These are phyloP conservation scores for Skeletonema grethae DNA, from an alignment of 108 stramenopile species.

Conservation along the genomic window DNA sequence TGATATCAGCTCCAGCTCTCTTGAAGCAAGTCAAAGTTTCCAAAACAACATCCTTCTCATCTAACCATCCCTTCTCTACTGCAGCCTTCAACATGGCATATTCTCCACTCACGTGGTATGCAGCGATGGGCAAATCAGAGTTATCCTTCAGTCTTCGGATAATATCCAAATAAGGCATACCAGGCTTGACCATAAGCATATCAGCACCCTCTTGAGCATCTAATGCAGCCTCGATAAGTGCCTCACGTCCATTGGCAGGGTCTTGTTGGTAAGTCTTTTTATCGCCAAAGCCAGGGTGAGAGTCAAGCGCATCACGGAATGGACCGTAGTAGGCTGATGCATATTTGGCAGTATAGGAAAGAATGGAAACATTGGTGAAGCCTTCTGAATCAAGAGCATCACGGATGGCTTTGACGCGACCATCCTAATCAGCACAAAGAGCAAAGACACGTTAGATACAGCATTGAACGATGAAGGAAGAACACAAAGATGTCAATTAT, in stretches of 20 bases:
- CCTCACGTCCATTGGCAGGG: conserved; percentile 96
- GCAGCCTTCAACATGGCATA: conserved; percentile 99
- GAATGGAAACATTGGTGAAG: conserved; percentile 97
- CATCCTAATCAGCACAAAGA: conserved; percentile 72
- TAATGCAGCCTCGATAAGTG: conserved; percentile 91
- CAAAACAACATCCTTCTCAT: conserved; percentile 93
- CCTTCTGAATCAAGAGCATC: conserved; percentile 98
- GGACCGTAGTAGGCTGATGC: conserved; percentile 99
- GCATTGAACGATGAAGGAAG: neutral
- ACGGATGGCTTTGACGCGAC: conserved; percentile 96
- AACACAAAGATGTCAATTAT: conserved; percentile 7
- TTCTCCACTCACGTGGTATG: conserved; percentile 99
- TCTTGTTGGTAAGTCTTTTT: conserved; percentile 99
- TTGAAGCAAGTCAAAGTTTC: conserved; percentile 98
- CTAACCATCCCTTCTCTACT: conserved; percentile 94
- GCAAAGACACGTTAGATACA: conserved; percentile 19
- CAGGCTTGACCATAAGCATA: conserved; percentile 99
- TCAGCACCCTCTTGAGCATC: conserved; percentile 99
- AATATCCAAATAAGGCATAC: conserved; percentile 98
- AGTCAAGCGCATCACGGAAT: conserved; percentile 99
- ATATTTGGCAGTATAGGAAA: conserved; percentile 99
- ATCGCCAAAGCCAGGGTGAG: conserved; percentile 93
- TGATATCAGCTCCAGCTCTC: conserved; percentile 97
- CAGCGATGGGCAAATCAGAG: conserved; percentile 92
- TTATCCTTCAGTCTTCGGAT: conserved; percentile 92